Evolutionary conservation across 768 basidiomycete genomes (phyloP).

Genomic region (Amanita muscaria): DNA sequence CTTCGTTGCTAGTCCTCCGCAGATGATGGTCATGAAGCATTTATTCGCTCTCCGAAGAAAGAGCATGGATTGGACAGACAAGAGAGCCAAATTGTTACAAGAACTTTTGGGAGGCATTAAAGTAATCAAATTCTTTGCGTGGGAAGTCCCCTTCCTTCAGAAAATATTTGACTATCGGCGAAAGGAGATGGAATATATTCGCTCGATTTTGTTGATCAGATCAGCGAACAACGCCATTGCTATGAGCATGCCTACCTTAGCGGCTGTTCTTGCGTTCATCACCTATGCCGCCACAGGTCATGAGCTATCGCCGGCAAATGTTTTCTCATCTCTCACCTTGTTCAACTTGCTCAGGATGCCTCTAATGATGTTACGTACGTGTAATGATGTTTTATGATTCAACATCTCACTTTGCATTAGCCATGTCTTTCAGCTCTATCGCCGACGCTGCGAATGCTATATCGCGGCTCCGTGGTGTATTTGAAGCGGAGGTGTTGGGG

Average conservation of each 20-base stretch:
- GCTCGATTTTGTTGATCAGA: conserved; percentile 56
- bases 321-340: conserved; percentile 80
- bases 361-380: conserved; percentile 60
- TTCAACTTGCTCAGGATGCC: conserved; percentile 82
- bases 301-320: conserved; percentile 51
- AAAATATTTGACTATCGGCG: conserved; percentile 62
- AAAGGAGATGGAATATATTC: conserved; percentile 63
- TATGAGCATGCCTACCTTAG: conserved; percentile 66
- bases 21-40: conserved; percentile 63
- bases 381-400: conserved; percentile 4
- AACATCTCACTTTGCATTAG: conserved; percentile 25
- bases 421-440: conserved; percentile 47
- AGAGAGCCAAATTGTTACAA: conserved; percentile 80
- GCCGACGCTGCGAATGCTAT: conserved; percentile 80
- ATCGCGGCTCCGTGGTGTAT: conserved; percentile 69
- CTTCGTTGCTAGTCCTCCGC: conserved; percentile 62
- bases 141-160: conserved; percentile 75
- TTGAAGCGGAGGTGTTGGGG: conserved; percentile 71
- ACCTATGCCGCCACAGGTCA: conserved; percentile 73
- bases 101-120: conserved; percentile 87
- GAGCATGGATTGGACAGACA: conserved; percentile 86
- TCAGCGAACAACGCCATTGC: conserved; percentile 61
- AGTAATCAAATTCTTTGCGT: conserved; percentile 88
- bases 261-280: conserved; percentile 69
- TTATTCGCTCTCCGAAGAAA: conserved; percentile 62